Evolutionary conservation across 441 rosid species (phyloP).

Genomic region (Bruguiera hainesii): DNA sequence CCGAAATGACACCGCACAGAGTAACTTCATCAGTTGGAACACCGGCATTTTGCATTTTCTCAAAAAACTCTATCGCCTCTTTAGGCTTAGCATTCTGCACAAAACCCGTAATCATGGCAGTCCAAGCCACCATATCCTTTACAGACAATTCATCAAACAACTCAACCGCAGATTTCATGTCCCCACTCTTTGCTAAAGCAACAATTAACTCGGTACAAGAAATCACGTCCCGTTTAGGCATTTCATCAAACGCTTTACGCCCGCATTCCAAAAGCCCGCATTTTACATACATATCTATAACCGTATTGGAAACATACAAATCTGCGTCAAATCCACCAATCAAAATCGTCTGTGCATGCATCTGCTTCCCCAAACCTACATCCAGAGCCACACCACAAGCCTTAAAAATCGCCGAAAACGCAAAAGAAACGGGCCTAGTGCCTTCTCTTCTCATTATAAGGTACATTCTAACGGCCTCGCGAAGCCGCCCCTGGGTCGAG

Average conservation of each 20-base stretch:
- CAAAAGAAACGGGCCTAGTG: conserved; percentile 60
- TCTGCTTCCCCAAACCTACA: conserved; percentile 54
- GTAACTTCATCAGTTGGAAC: conserved; percentile 51
- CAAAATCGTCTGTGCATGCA: conserved; percentile 67
- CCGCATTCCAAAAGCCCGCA: conserved; percentile 49
- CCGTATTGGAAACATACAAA: conserved; percentile 58
- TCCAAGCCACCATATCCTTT: conserved; percentile 79
- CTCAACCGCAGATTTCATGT: conserved; percentile 51
- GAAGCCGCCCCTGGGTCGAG: conserved; percentile 32
- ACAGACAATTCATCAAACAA: conserved; percentile 50
- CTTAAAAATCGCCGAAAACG: conserved; percentile 77
- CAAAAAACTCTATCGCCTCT: conserved; percentile 56
- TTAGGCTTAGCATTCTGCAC: conserved; percentile 70
- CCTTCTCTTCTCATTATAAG: conserved; percentile 47
- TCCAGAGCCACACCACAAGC: conserved; percentile 40
- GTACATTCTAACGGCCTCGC: conserved; percentile 40
- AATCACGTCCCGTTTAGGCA: conserved; percentile 57
- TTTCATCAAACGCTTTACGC: conserved; percentile 66
- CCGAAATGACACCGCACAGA: conserved; percentile 64
- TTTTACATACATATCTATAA: conserved; percentile 59
- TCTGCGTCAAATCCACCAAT: conserved; percentile 58
- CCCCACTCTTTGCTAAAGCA: conserved; percentile 50
- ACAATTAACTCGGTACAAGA: conserved; percentile 69
- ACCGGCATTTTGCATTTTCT: conserved; percentile 57
- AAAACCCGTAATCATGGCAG: conserved; percentile 72